A percentile compares a stretch with the other conserved stretches of the same genome.
These are phyloP conservation scores for Macroventuria anomochaeta DNA, from an alignment of 2,329 filamentous ascomycete species.

Conservation along the genomic window DNA sequence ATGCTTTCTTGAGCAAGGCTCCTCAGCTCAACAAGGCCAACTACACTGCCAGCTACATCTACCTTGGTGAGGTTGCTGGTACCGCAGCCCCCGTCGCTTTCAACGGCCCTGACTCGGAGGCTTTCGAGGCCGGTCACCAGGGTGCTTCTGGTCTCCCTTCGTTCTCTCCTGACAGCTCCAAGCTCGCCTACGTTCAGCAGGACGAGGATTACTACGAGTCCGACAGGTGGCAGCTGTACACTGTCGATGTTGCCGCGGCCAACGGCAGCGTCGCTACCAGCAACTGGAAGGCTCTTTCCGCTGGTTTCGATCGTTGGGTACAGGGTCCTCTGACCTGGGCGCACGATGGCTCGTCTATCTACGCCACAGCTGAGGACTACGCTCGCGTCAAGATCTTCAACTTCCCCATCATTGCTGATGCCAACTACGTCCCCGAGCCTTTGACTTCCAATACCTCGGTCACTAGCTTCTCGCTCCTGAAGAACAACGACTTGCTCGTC, in stretches of 20 bases:
- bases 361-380: slow-evolving; percentile 43
- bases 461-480: slow-evolving; percentile 59
- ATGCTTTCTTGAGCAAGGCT: slow-evolving; percentile 74
- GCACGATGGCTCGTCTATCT: slow-evolving; percentile 42
- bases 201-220: slow-evolving; percentile 74
- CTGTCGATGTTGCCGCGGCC: slow-evolving; percentile 35
- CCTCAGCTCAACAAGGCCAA: slow-evolving; percentile 73
- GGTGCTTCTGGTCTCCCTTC: slow-evolving; percentile 72
- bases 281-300: slow-evolving; percentile 41
- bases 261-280: slow-evolving; percentile 30
- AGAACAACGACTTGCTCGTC: slow-evolving; percentile 62
- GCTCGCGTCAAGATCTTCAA: slow-evolving; percentile 61
- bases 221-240: slow-evolving; percentile 68
- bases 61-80: slow-evolving; percentile 70
- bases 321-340: slow-evolving; percentile 41
- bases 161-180: slow-evolving; percentile 76
- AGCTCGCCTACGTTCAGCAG: slow-evolving; percentile 78
- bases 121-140: slow-evolving; percentile 53
- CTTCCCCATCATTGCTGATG: slow-evolving; percentile 64
- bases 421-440: slow-evolving; percentile 51
- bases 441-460: slow-evolving; percentile 53
- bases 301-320: slow-evolving; percentile 41
- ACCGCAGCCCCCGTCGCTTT: slow-evolving; percentile 54
- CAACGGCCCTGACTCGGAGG: slow-evolving; percentile 41
- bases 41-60: slow-evolving; percentile 82